These are phyloP conservation scores for Fusarium ramigenum DNA, from an alignment of 2,329 filamentous ascomycete species.

Conservation along the genomic window DNA sequence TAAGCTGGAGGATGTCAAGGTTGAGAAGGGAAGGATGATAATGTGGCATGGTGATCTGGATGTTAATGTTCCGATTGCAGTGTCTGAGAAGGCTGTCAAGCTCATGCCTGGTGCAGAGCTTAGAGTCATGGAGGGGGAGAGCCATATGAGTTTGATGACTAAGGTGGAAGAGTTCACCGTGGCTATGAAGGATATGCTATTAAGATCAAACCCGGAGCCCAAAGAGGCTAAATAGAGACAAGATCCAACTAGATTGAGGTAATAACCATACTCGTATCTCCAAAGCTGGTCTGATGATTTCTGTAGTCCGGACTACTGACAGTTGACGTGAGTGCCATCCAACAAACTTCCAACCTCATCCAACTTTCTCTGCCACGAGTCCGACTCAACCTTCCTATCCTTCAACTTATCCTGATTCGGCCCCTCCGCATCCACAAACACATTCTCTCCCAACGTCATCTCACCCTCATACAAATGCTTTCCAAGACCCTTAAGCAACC, in stretches of 20 bases:
- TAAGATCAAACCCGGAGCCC: background rate
- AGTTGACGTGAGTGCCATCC: slow-evolving; percentile 26
- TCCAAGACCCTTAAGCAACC: background rate
- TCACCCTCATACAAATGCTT: slow-evolving; percentile 2
- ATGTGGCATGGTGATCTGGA: slow-evolving; percentile 25
- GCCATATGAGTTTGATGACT: slow-evolving; percentile 19
- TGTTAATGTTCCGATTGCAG: slow-evolving; percentile 9
- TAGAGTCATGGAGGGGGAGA: slow-evolving; percentile 14
- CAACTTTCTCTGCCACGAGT: slow-evolving; percentile 37
- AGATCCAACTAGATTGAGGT: too few relatives aligned
- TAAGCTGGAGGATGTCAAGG: slow-evolving; percentile 13
- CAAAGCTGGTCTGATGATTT: too few relatives aligned
- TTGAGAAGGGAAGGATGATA: slow-evolving; percentile 20
- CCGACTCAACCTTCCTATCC: slow-evolving; percentile 11
- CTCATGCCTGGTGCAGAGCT: slow-evolving; percentile 15
- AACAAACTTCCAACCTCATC: slow-evolving; percentile 35
- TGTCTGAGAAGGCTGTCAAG: slow-evolving; percentile 8
- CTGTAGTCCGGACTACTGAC: background rate
- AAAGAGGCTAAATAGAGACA: too few relatives aligned
- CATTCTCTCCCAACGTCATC: slow-evolving; percentile 18
- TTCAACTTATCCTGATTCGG: slow-evolving; percentile 32
- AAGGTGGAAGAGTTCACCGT: background rate
- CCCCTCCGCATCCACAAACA: slow-evolving; percentile 36
- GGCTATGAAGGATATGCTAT: slow-evolving; percentile 13
- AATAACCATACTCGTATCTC: too few relatives aligned